Evolutionary conservation across 2,329 filamentous ascomycete species (phyloP).

Genomic region (Diaporthe amygdali): DNA sequence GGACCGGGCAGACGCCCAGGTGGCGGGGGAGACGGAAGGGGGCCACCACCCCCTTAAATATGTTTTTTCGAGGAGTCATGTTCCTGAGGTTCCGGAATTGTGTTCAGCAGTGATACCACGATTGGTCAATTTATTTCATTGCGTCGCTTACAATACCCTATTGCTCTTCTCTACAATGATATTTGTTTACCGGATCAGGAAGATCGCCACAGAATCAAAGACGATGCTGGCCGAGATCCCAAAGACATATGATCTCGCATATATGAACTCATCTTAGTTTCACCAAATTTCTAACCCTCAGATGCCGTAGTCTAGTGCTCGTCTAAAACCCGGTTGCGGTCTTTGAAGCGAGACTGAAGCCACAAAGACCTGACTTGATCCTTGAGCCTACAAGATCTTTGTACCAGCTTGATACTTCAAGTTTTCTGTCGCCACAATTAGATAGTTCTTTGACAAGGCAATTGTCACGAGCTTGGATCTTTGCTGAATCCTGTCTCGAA

Average conservation of each 20-base stretch:
- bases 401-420: background rate
- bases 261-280: too few relatives aligned
- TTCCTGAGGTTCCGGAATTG: background rate
- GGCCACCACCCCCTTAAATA: background rate
- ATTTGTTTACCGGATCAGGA: too few relatives aligned
- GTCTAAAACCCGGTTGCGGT: too few relatives aligned
- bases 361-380: background rate
- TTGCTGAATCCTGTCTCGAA: background rate
- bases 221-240: background rate
- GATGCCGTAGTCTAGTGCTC: background rate
- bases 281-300: background rate
- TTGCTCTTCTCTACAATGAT: background rate
- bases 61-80: background rate
- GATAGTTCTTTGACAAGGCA: background rate
- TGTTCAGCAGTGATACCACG: background rate
- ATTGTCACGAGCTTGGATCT: background rate
- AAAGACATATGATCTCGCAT: too few relatives aligned
- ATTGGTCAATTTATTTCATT: background rate
- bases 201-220: too few relatives aligned
- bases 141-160: too few relatives aligned
- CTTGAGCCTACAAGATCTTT: background rate
- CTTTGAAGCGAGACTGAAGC: background rate
- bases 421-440: background rate
- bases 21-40: constrained; percentile 5
- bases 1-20: background rate